Evolutionary conservation across 2,329 filamentous ascomycete genomes (phyloP).

Genomic region (Elsinoe australis): DNA sequence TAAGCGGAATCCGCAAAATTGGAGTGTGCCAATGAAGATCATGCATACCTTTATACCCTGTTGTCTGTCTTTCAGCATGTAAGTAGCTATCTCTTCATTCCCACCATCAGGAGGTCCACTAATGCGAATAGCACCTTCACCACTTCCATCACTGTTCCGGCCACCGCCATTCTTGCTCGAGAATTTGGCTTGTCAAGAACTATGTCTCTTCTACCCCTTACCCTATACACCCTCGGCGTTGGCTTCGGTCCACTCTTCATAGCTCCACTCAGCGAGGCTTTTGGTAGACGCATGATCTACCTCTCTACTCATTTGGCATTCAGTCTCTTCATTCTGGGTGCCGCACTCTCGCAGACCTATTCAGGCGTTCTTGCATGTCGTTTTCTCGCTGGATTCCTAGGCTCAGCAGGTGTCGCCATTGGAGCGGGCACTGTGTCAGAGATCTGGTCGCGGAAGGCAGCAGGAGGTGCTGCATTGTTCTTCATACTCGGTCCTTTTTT

Average conservation of each 20-base stretch:
- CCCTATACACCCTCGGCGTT: conserved; percentile 20
- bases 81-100: background rate
- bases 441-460: conserved; percentile 24
- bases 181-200: conserved; percentile 1
- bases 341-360: conserved; percentile 19
- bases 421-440: conserved; percentile 39
- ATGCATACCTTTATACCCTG: conserved; percentile 10
- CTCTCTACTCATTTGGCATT: conserved; percentile 19
- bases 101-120: background rate
- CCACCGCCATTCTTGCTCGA: background rate
- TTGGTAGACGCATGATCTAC: conserved; percentile 19
- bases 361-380: conserved; percentile 20
- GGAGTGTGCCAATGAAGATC: background rate
- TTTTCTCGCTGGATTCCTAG: conserved; percentile 22
- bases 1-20: conserved; percentile 7
- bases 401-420: conserved; percentile 28
- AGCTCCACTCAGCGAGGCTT: conserved; percentile 29
- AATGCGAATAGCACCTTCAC: conserved; percentile 3
- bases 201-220: conserved; percentile 9
- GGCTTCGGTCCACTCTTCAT: conserved; percentile 24
- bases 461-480: conserved; percentile 27
- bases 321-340: conserved; percentile 20
- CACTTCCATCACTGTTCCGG: conserved; percentile 9
- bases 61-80: conserved; percentile 15
- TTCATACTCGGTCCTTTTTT: conserved; percentile 27